A percentile compares a stretch with the other conserved stretches of the same genome.
Conservation (phyloP, 495 filamentous ascomycete species). For the Penicillium coffeae region DNA sequence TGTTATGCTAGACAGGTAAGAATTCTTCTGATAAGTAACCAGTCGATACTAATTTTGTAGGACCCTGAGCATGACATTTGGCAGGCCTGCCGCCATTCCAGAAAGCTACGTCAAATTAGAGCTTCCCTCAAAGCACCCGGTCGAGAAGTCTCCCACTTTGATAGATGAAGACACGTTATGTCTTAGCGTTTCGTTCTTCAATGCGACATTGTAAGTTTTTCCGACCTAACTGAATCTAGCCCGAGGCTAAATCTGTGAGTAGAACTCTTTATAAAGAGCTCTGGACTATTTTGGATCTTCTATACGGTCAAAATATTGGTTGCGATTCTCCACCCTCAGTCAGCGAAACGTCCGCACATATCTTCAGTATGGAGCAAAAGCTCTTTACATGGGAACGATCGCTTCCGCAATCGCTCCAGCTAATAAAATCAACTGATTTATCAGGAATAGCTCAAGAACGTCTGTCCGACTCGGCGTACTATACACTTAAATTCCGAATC, state of each 20-base stretch:
- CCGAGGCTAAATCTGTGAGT: background rate
- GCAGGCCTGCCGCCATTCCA: constrained; percentile 37
- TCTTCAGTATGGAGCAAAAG: constrained; percentile 14
- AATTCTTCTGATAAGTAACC: no score
- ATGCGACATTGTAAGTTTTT: constrained; percentile 31
- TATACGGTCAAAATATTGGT: constrained; percentile 40
- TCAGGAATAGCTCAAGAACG: background rate
- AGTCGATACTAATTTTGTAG: constrained; percentile 16
- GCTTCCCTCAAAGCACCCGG: constrained; percentile 27
- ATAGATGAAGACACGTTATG: constrained; percentile 11
- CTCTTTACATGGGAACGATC: constrained; percentile 17
- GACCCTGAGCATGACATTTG: constrained; percentile 47
- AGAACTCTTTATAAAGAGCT: constrained; percentile 23
- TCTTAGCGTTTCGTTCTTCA: constrained; percentile 31
- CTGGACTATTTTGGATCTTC: constrained; percentile 31
- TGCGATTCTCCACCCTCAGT: constrained; percentile 15
- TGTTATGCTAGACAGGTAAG: constrained; percentile 41
- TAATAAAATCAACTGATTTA: constrained; percentile 4
- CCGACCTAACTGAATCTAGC: background rate
- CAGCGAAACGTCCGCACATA: constrained; percentile 12
- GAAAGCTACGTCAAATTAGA: constrained; percentile 36
- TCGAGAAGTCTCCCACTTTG: constrained; percentile 12
- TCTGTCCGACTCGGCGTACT: background rate
- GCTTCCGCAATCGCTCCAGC: constrained; percentile 8
- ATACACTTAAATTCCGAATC: background rate